Percentiles rank a stretch among this genome's conserved stretches.
phyloP scores from a whole-genome alignment of 2,329 filamentous ascomycete species.

The Paraconiothyrium brasiliense region DNA sequence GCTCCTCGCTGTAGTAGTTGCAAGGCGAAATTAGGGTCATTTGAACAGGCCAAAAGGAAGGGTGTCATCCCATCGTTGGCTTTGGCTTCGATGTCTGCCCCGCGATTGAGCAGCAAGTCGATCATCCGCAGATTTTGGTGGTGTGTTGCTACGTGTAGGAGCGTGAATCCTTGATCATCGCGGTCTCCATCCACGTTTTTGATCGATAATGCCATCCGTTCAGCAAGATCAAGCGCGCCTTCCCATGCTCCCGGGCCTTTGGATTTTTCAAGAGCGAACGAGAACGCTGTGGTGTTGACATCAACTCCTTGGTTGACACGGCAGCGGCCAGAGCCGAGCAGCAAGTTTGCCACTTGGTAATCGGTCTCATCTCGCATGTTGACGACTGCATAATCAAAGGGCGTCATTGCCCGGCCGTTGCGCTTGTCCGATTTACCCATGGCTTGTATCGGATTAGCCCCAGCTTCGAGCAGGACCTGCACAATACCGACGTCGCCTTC shows the following conservation, averaged over 20 bases:
- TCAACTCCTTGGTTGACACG: constrained; percentile 28
- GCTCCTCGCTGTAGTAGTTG: constrained; percentile 24
- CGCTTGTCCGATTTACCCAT: neutral
- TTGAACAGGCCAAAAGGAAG: constrained; percentile 27
- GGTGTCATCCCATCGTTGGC: constrained; percentile 25
- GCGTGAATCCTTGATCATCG: constrained; percentile 25
- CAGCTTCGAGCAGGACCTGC: constrained; percentile 25
- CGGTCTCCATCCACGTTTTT: constrained; percentile 25
- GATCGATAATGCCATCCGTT: constrained; percentile 31
- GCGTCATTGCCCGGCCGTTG: constrained; percentile 11
- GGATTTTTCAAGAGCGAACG: constrained; percentile 20
- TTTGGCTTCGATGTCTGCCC: constrained; percentile 33
- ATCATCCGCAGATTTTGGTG: constrained; percentile 67
- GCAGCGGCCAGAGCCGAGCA: constrained; percentile 26
- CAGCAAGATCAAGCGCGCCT: constrained; percentile 20
- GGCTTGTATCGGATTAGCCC: constrained; percentile 25
- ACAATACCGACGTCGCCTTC: constrained; percentile 23
- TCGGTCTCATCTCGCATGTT: constrained; percentile 20
- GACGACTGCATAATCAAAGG: constrained; percentile 27
- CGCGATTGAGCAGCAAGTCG: constrained; percentile 79
- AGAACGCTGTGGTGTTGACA: constrained; percentile 23
- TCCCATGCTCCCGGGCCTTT: constrained; percentile 15
- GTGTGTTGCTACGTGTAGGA: constrained; percentile 30
- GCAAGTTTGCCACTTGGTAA: constrained; percentile 24
- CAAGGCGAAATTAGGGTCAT: constrained; percentile 14